A percentile compares a stretch with the other conserved stretches of the same genome.
Evolutionary conservation across 208 protist species (phyloP).

Genomic region (Wallacemonas sp.): DNA sequence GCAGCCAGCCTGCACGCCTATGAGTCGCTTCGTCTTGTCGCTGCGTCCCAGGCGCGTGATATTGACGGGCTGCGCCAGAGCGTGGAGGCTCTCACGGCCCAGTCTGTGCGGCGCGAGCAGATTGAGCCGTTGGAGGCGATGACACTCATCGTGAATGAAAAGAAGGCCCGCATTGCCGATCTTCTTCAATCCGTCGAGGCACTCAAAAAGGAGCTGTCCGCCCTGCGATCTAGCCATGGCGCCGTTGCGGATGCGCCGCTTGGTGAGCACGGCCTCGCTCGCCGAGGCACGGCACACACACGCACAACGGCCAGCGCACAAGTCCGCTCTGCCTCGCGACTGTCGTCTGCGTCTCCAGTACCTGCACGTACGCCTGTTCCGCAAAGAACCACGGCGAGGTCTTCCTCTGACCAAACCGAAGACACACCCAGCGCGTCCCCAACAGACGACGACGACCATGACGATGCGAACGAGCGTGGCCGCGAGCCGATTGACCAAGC

Average conservation of each 20-base stretch:
- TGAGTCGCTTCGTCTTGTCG: neutral
- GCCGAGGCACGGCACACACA: no score
- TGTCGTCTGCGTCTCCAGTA: no score
- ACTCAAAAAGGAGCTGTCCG: neutral
- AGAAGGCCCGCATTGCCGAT: conserved; percentile 16
- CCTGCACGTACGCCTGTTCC: no score
- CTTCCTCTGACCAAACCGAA: neutral
- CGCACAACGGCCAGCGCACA: no score
- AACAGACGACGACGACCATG: neutral
- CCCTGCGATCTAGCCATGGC: neutral
- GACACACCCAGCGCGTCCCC: neutral
- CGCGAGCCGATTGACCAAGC: no score
- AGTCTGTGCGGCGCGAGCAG: neutral
- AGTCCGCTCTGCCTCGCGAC: no score
- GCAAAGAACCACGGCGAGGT: no score
- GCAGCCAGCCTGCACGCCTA: neutral
- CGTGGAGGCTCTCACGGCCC: neutral
- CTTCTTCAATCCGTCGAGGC: neutral
- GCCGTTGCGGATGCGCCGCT: no score
- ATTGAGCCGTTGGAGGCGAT: neutral
- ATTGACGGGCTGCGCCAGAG: neutral
- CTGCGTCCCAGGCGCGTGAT: neutral
- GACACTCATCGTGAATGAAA: conserved; percentile 11
- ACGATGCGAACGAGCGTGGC: no score
- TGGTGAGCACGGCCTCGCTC: no score